Conservation (phyloP, 2,329 filamentous ascomycete species). For the Botrytis paeoniae region DNA sequence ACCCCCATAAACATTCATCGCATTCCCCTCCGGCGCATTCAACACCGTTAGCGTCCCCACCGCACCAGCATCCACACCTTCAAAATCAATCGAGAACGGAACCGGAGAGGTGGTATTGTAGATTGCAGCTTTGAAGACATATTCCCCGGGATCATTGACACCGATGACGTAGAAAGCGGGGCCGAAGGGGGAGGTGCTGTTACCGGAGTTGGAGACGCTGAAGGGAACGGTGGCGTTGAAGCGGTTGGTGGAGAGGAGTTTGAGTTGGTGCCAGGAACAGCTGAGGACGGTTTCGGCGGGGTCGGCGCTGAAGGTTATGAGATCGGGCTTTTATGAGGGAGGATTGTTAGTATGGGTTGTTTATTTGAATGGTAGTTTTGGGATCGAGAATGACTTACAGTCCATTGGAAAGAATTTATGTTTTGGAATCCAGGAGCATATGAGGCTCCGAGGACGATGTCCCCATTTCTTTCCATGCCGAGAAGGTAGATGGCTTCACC, state of each 20-base stretch:
- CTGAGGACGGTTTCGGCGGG: constrained; percentile 48
- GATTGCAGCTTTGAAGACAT: constrained; percentile 19
- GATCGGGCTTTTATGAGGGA: constrained; percentile 28
- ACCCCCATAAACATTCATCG: constrained; percentile 10
- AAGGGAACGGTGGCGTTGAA: constrained; percentile 17
- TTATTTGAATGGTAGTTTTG: not conserved
- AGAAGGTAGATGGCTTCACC: constrained; percentile 32
- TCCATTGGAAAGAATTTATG: constrained; percentile 33
- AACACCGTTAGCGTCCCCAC: constrained; percentile 11
- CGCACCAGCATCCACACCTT: not conserved
- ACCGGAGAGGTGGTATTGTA: constrained; percentile 17
- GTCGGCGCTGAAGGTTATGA: constrained; percentile 39
- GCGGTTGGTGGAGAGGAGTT: constrained; percentile 18
- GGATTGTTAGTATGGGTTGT: not conserved
- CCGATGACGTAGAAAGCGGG: constrained; percentile 20
- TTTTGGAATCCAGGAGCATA: constrained; percentile 36
- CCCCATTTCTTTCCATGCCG: constrained; percentile 32
- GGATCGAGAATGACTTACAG: constrained; percentile 25
- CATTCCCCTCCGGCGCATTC: constrained; percentile 7
- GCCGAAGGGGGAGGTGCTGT: constrained; percentile 1
- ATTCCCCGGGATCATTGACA: not conserved
- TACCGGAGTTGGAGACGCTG: not conserved
- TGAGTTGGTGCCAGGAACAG: constrained; percentile 34
- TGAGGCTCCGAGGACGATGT: constrained; percentile 29
- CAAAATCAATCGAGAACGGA: constrained; percentile 18